Evolutionary conservation across 768 basidiomycete genomes (phyloP).

Genomic region (Rossbeevera mucosa): DNA sequence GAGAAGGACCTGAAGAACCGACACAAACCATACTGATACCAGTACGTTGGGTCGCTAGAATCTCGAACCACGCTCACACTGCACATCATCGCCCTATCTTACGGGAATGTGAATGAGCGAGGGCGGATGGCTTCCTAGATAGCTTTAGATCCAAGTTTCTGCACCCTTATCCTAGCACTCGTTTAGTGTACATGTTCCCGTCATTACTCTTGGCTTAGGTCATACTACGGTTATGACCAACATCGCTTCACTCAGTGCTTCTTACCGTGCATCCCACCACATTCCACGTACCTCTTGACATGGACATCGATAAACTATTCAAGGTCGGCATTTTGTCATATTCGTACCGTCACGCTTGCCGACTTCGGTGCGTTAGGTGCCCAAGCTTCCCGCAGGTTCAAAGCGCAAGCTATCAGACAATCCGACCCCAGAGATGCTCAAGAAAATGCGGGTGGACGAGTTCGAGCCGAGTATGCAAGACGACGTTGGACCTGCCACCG

Average conservation of each 20-base stretch:
- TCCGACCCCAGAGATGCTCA: constrained; percentile 77
- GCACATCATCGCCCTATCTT: constrained; percentile 5
- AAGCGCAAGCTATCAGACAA: constrained; percentile 76
- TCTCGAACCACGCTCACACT: constrained; percentile 23
- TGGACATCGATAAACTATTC: constrained; percentile 51
- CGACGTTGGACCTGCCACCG: neutral
- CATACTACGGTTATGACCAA: neutral
- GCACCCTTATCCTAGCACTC: constrained; percentile 1
- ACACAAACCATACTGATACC: constrained; percentile 70
- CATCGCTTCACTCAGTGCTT: neutral
- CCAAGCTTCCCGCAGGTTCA: constrained; percentile 58
- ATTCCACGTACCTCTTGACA: constrained; percentile 12
- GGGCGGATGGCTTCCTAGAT: constrained; percentile 1
- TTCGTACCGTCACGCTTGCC: neutral
- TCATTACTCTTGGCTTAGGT: constrained; percentile 14
- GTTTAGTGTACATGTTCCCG: neutral
- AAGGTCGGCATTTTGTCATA: constrained; percentile 31
- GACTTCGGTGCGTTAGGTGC: constrained; percentile 41
- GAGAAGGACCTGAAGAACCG: constrained; percentile 88
- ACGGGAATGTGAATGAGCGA: constrained; percentile 11
- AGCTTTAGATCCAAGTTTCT: neutral
- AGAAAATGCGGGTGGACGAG: constrained; percentile 64
- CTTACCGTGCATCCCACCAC: neutral
- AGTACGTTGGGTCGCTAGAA: constrained; percentile 28
- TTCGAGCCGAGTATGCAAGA: constrained; percentile 10